Base-by-base conservation (phyloP, 495 filamentous ascomycete species). In the Lichina pygmaea region DNA sequence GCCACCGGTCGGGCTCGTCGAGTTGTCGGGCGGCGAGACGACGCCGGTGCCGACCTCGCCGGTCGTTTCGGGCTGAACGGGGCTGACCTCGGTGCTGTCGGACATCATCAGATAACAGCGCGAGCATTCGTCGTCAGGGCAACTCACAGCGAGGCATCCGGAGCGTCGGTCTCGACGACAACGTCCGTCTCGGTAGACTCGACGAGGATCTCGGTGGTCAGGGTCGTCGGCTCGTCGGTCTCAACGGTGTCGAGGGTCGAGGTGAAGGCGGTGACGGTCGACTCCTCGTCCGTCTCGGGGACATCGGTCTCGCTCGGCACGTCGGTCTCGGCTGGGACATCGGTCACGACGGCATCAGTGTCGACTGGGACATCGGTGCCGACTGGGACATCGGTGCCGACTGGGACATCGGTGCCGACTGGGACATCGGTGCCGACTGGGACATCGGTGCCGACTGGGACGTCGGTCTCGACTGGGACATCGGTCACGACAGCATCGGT, bases 1-100 rank as follows among this genome's bases (percentile, higher is more conserved):
- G 55, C 53, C 55, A 60, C 58, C 52, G 62, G 60, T 57, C 10
- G 59, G 58, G 52, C 45, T 50, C 52, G 50, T 53, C 38, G 57
- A 53, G 60, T 55, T 58, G 45, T 45, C 49, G 38, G 59, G 54
- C 31, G 42, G 52, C 32, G 56, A 48, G 49, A 40, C 34, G 44
- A 48, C 42, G 36, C 44, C 13, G 48, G 44, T 36, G 43, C 9
- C 42, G 15, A 33, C 43, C 31, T 49, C 44, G 42, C 9, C 9
- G 33, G 33, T 41, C 44, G 32, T 33, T 11, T 49, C 33, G 44
- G 38, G 42, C 42, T 43, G 45, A 46, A 51, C 34, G 48, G 54
- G 48, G 48, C 51, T 43, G 48, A 42, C 49, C 33, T 44, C 43
- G 16, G 48, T 16, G 42, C 46, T 15, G 15, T 7, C 41, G 8